A percentile compares a stretch with the other conserved stretches of the same genome.
Conservation (phyloP, 2,329 filamentous ascomycete species). For the Talaromyces sp. region DNA sequence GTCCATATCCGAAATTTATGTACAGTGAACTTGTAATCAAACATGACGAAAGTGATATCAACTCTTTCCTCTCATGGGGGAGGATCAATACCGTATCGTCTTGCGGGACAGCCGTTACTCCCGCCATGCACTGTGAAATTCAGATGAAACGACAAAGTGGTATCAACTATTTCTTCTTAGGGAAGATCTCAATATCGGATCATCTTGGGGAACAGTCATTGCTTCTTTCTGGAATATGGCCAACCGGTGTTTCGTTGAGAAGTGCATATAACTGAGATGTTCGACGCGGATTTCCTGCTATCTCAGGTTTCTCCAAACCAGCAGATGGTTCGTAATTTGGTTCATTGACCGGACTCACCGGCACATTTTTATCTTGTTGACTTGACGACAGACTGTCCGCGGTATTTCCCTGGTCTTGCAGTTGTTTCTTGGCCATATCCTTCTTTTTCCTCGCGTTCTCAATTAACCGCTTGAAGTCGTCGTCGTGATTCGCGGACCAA, state of each 20-base stretch:
- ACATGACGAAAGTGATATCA: background rate
- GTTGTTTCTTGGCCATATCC: slow-evolving; percentile 23
- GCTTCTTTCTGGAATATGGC: background rate
- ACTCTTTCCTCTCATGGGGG: background rate
- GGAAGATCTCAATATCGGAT: background rate
- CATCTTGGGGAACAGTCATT: background rate
- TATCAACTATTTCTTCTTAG: background rate
- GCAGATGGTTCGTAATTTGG: background rate
- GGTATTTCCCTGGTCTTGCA: background rate
- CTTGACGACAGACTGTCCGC: background rate
- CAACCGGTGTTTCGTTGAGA: background rate
- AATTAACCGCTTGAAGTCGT: slow-evolving; percentile 76
- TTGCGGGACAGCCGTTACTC: background rate
- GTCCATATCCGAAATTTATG: background rate
- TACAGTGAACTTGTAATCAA: background rate
- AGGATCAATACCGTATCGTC: background rate
- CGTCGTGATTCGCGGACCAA: slow-evolving; percentile 70
- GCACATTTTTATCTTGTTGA: background rate
- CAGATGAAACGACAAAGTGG: background rate
- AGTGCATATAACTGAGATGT: background rate
- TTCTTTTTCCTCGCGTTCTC: slow-evolving; percentile 64
- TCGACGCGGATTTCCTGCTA: background rate
- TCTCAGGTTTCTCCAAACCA: background rate
- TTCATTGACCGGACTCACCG: background rate
- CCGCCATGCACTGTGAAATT: background rate